phyloP scores from a whole-genome alignment of 1,284 basidiomycete species.

The Ustilago crameri region DNA sequence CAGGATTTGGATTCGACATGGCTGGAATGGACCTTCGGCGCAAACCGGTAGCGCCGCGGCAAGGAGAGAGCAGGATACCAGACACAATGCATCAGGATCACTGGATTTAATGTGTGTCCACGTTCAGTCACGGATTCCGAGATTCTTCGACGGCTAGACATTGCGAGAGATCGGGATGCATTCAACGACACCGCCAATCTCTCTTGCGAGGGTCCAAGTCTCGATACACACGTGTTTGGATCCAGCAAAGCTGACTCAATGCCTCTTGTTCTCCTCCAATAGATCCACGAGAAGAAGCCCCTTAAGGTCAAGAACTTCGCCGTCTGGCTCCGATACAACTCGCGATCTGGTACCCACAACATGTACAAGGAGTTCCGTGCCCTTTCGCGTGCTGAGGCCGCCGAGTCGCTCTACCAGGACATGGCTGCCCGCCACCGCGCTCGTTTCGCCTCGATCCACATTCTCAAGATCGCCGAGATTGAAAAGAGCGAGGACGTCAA shows the following conservation, averaged over 20 bases:
- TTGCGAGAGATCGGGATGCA: too few species aligned
- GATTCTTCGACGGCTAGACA: too few species aligned
- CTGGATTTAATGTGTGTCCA: too few species aligned
- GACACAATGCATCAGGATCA: too few species aligned
- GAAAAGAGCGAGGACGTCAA: constrained; percentile 92
- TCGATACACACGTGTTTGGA: not conserved
- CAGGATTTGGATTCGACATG: too few species aligned
- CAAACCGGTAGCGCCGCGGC: too few species aligned
- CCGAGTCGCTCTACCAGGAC: constrained; percentile 98
- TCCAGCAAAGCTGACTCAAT: constrained; percentile 17
- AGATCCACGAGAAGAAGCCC: constrained; percentile 85
- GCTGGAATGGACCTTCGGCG: too few species aligned
- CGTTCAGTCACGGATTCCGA: too few species aligned
- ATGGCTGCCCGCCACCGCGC: constrained; percentile 99
- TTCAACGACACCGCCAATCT: not conserved
- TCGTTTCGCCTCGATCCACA: constrained; percentile 97
- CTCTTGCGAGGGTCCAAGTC: too few species aligned
- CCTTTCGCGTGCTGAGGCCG: constrained; percentile 91
- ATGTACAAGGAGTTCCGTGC: constrained; percentile 93
- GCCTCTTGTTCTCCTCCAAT: not conserved
- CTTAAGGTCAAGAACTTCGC: constrained; percentile 99
- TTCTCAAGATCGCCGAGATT: constrained; percentile 91
- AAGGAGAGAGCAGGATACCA: too few species aligned
- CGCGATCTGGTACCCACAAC: constrained; percentile 68
- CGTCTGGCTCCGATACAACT: constrained; percentile 96